Evolutionary conservation across 257 asterid species (phyloP).

Genomic region (Primulina eburnea): DNA sequence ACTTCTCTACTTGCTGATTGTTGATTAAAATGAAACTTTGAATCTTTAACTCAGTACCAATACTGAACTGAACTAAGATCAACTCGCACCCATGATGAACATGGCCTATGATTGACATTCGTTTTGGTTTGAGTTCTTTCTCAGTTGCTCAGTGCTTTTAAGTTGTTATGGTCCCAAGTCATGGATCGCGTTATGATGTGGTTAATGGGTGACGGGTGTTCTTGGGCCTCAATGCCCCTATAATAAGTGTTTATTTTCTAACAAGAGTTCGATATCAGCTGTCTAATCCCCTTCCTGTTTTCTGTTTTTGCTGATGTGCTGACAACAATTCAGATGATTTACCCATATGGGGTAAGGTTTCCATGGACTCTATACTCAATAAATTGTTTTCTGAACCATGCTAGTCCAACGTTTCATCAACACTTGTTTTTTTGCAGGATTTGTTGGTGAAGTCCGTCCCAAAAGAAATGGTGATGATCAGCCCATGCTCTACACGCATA

Average conservation of each 20-base stretch:
- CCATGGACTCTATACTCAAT: neutral
- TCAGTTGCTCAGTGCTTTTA: neutral
- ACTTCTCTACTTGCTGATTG: neutral
- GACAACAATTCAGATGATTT: constrained; percentile 48
- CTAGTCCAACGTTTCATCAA: neutral
- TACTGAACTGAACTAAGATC: constrained; percentile 4
- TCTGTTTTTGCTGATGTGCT: constrained; percentile 21
- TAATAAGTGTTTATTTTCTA: neutral
- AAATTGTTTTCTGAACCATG: neutral
- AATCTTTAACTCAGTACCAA: neutral
- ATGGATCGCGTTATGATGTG: no score
- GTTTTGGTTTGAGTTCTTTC: neutral
- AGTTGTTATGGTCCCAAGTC: neutral
- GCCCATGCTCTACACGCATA: constrained; percentile 52
- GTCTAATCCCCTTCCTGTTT: constrained; percentile 23
- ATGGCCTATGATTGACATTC: neutral
- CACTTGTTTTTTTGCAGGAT: constrained; percentile 29
- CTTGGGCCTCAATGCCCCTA: neutral
- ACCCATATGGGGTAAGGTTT: constrained; percentile 61
- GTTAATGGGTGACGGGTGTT: neutral
- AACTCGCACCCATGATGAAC: neutral
- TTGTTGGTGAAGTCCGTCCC: constrained; percentile 50
- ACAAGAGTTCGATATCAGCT: neutral
- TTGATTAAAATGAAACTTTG: neutral
- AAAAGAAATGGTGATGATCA: constrained; percentile 48